Evolutionary conservation across 345 rosid genomes (phyloP), one percentile per base, ranked within the genome.

Genomic region (Citrus unshiu): DNA sequence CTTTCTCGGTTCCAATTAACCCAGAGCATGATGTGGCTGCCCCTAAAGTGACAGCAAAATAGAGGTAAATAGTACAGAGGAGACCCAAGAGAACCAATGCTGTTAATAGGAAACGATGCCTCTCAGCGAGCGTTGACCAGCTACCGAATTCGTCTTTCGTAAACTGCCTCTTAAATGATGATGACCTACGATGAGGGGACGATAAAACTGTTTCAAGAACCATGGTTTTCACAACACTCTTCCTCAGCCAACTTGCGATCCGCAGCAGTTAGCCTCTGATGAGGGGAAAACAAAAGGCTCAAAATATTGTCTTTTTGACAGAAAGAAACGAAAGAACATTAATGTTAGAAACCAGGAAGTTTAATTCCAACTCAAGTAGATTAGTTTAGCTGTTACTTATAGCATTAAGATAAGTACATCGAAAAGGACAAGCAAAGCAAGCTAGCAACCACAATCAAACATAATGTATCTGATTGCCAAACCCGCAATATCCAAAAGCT

Each of bases 61-160:
- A 96, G 14, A 96, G 91, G 83, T 96, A 96, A 79, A 96, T 54
- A 12, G 98, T 89, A 86, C 99, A 96, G 73, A 94, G 90, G 70
- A 94, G 91, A 4, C 85, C 85, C 87, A 96, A 85, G 59, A 96
- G 95, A 73, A 68, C 83, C 76, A 96, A 81, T 18, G 98, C 97
- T 2, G 95, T 91, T 86, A 94, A 82, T 58, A 96, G 97, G 85
- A 89, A 96, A 4, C 95, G 93, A 83, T 96, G 99, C 84, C 99
- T 85, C 63, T 88, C 87, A 43, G 86, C 39, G 9, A 96, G 89
- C 0, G 97, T 79, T 0, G 97, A 90, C 83, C 91, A 96, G 89
- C 93, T 94, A 43, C 94, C 97, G 78, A 88, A 78, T 63, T 96
- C 99, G 59, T 94, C 98, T 79, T 90, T 86, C 18, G 81, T 82